These are phyloP conservation scores for Parmelia sp. DNA, from an alignment of 495 filamentous ascomycete genomes.

Conservation along the genomic window DNA sequence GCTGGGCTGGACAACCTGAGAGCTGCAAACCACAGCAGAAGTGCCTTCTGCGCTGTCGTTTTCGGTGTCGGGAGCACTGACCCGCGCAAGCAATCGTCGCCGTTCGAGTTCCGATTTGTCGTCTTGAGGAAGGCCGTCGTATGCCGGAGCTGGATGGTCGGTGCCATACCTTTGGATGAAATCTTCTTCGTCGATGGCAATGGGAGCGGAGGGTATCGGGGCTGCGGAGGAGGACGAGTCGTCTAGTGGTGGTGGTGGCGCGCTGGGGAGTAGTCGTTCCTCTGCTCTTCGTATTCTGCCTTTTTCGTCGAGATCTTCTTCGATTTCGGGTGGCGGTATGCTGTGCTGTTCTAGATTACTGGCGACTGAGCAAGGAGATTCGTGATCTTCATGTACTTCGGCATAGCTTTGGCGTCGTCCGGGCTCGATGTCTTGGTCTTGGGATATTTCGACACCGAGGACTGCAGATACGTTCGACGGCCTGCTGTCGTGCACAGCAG, in stretches of 20 bases:
- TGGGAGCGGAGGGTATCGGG: conserved; percentile 41
- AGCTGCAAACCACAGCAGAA: background rate
- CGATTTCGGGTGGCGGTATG: conserved; percentile 50
- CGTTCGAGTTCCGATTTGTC: conserved; percentile 86
- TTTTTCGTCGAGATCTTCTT: conserved; percentile 61
- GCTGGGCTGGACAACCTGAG: conserved; percentile 40
- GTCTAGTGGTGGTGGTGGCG: conserved; percentile 55
- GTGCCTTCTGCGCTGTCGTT: conserved; percentile 37
- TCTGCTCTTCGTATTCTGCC: conserved; percentile 61
- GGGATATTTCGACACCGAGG: conserved; percentile 32
- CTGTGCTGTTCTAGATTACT: conserved; percentile 33
- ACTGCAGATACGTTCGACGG: conserved; percentile 13
- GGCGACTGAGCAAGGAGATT: conserved; percentile 36
- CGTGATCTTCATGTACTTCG: conserved; percentile 35
- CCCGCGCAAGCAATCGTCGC: conserved; percentile 61
- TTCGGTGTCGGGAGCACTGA: conserved; percentile 56
- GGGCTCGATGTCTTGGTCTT: conserved; percentile 25
- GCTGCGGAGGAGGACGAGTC: conserved; percentile 41
- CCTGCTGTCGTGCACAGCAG: background rate
- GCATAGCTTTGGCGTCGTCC: conserved; percentile 30
- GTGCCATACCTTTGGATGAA: conserved; percentile 13
- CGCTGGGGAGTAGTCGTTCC: conserved; percentile 62
- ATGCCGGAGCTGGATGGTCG: conserved; percentile 27
- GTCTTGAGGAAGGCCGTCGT: conserved; percentile 44
- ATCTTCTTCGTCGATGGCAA: conserved; percentile 35